Conservation (phyloP, 2,329 filamentous ascomycete species). For the Penicillium sp. region DNA sequence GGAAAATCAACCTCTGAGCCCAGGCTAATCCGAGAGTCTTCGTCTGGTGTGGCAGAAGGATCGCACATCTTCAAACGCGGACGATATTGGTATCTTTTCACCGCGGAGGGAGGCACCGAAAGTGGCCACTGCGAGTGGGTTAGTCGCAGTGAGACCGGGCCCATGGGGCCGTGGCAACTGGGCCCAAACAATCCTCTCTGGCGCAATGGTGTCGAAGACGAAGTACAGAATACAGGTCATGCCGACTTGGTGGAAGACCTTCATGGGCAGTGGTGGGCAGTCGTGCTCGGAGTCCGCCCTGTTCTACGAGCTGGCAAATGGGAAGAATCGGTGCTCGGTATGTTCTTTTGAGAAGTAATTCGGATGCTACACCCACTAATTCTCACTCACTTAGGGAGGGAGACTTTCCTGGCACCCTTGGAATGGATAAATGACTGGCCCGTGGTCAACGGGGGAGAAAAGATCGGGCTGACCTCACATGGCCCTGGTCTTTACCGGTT, state of each 20-base stretch:
- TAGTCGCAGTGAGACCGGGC: conserved; percentile 52
- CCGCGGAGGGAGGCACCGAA: conserved; percentile 59
- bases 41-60: conserved; percentile 50
- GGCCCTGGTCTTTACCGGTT: conserved; percentile 24
- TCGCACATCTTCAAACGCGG: conserved; percentile 57
- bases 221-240: conserved; percentile 55
- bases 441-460: conserved; percentile 50
- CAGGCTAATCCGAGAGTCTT: conserved; percentile 48
- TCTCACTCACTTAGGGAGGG: conserved; percentile 39
- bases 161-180: conserved; percentile 63
- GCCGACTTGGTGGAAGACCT: conserved; percentile 51
- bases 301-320: conserved; percentile 28
- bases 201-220: conserved; percentile 51
- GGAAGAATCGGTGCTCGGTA: conserved; percentile 48
- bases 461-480: conserved; percentile 40
- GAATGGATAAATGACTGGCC: conserved; percentile 57
- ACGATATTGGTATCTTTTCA: conserved; percentile 56
- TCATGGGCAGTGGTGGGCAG: conserved; percentile 51
- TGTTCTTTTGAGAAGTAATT: background rate
- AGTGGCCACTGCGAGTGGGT: conserved; percentile 64
- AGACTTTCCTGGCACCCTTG: conserved; percentile 54
- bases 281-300: conserved; percentile 50
- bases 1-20: conserved; percentile 35
- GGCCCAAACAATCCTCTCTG: conserved; percentile 62
- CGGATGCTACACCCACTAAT: background rate